Conservation (phyloP, 805 yeast genomes). For the Clavispora phyllophila region DNA sequence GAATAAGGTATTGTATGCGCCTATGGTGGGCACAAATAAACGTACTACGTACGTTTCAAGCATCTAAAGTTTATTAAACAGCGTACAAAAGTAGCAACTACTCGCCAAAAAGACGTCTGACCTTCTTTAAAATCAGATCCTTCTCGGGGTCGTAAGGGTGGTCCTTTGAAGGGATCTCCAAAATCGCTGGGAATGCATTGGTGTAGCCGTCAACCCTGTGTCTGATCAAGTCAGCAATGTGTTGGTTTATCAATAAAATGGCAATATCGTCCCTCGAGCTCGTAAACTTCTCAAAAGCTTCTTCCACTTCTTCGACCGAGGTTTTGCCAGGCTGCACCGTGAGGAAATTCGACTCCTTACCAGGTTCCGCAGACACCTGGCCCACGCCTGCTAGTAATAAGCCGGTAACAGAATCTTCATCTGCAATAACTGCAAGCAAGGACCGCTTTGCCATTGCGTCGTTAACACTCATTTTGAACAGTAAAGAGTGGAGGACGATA, state of each 20-base stretch:
- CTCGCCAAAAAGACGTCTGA: constrained; percentile 92
- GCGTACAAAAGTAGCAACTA: constrained; percentile 21
- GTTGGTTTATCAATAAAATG: constrained; percentile 87
- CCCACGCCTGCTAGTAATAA: constrained; percentile 94
- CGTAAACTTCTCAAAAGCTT: constrained; percentile 73
- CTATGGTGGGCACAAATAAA: neutral
- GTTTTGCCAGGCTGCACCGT: constrained; percentile 75
- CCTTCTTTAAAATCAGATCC: constrained; percentile 92
- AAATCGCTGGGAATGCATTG: constrained; percentile 90
- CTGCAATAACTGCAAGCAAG: constrained; percentile 90
- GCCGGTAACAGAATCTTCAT: constrained; percentile 96
- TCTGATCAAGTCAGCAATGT: constrained; percentile 87
- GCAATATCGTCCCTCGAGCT: constrained; percentile 81
- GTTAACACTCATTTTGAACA: constrained; percentile 20
- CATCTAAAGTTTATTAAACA: neutral
- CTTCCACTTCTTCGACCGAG: constrained; percentile 65
- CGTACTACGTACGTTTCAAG: constrained; percentile 1
- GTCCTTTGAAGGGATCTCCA: constrained; percentile 97
- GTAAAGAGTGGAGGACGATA: neutral
- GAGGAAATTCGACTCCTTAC: constrained; percentile 74
- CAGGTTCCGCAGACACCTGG: constrained; percentile 60
- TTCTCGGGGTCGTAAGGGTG: constrained; percentile 99
- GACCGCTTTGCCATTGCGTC: constrained; percentile 63
- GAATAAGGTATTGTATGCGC: neutral
- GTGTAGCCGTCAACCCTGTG: constrained; percentile 75